A percentile compares a stretch with the other conserved stretches of the same genome.
These are phyloP conservation scores for Colletotrichum sp. DNA, from an alignment of 2,329 filamentous ascomycete species.

Conservation along the genomic window DNA sequence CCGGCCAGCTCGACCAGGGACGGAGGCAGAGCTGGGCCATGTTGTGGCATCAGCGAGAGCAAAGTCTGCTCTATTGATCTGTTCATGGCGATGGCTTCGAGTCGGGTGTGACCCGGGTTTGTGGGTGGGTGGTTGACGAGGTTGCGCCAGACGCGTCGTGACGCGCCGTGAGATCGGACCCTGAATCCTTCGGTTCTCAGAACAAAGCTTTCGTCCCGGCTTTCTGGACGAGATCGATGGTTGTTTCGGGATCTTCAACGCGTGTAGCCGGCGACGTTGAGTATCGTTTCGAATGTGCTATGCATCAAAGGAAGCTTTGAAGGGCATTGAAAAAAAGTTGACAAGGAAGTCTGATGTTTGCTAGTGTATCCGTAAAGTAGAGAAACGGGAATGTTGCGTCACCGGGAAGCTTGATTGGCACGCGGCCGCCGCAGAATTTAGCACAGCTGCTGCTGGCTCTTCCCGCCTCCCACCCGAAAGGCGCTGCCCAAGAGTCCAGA, in stretches of 20 bases:
- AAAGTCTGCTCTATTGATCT: constrained; percentile 76
- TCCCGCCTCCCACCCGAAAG: background rate
- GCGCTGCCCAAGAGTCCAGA: background rate
- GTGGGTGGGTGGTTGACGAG: background rate
- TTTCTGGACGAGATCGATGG: background rate
- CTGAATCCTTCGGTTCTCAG: background rate
- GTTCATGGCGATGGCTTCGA: constrained; percentile 62
- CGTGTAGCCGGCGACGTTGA: background rate
- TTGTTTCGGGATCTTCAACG: background rate
- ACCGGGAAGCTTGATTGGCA: constrained; percentile 17
- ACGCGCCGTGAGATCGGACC: background rate
- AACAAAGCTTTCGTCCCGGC: background rate
- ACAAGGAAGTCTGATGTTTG: background rate
- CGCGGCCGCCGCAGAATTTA: background rate
- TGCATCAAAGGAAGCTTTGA: background rate
- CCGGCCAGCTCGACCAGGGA: constrained; percentile 74
- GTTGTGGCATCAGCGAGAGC: constrained; percentile 74
- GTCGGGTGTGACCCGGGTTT: background rate
- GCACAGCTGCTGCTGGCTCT: background rate
- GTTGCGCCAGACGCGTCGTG: constrained; percentile 8
- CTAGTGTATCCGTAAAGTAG: background rate
- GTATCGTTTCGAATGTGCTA: background rate
- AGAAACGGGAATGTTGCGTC: constrained; percentile 17
- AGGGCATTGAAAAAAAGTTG: background rate
- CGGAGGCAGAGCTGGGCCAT: constrained; percentile 69